These are phyloP conservation scores for Candida tetrigidarum DNA, from an alignment of 1,139 yeast genomes.

Conservation along the genomic window DNA sequence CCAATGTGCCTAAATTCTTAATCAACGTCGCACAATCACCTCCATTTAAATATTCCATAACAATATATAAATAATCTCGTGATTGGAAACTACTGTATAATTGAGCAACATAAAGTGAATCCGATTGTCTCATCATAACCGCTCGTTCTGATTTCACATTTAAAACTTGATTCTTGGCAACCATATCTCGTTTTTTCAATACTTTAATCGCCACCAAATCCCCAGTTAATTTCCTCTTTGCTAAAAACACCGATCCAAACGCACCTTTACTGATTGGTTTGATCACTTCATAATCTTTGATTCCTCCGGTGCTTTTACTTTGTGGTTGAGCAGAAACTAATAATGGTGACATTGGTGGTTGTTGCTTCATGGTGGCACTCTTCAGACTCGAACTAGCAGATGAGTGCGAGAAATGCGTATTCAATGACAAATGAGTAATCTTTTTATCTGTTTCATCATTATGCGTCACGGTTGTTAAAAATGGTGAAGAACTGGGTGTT, in stretches of 20 bases:
- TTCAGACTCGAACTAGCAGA: constrained; percentile 17
- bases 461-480: constrained; percentile 10
- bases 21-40: constrained; percentile 94
- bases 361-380: constrained; percentile 23
- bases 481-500: constrained; percentile 20
- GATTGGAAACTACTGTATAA: constrained; percentile 90
- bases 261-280: constrained; percentile 98
- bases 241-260: constrained; percentile 91
- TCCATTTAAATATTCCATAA: constrained; percentile 96
- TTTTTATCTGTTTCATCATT: constrained; percentile 14
- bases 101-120: constrained; percentile 92
- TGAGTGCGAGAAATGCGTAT: constrained; percentile 9
- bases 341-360: constrained; percentile 82
- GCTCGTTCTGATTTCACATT: constrained; percentile 96
- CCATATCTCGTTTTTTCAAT: constrained; percentile 93
- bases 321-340: constrained; percentile 64
- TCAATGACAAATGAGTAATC: constrained; percentile 20
- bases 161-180: constrained; percentile 93
- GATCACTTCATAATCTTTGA: constrained; percentile 85
- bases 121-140: constrained; percentile 96
- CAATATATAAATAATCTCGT: constrained; percentile 82
- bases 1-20: constrained; percentile 77
- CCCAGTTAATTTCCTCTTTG: constrained; percentile 83
- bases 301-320: constrained; percentile 64
- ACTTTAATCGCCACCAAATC: constrained; percentile 97